Percentiles rank a stretch among this genome's conserved stretches.
Conservation (phyloP, 495 filamentous ascomycete genomes). For the Trichoderma erinaceum region DNA sequence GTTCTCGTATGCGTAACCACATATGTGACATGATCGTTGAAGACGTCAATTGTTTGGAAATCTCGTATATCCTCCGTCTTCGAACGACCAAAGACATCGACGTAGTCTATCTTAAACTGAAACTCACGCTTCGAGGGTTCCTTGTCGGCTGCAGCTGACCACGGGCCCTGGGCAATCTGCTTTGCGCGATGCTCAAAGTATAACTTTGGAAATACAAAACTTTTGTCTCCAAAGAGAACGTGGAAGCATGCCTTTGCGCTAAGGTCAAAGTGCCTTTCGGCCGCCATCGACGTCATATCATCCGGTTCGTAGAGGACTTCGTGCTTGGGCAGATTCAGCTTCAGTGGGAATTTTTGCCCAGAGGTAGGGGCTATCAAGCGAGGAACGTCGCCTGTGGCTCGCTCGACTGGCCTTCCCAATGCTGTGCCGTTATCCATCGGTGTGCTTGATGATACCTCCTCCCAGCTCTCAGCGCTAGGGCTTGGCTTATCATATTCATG, state of each 20-base stretch:
- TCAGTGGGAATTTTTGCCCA: slow-evolving; percentile 50
- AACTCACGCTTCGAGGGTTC: slow-evolving; percentile 70
- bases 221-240: slow-evolving; percentile 91
- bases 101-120: slow-evolving; percentile 66
- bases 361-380: not conserved
- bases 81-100: slow-evolving; percentile 56
- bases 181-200: slow-evolving; percentile 79
- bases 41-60: slow-evolving; percentile 82
- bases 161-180: slow-evolving; percentile 78
- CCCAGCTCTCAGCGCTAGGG: slow-evolving; percentile 86
- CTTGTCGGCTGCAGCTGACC: slow-evolving; percentile 58
- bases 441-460: slow-evolving; percentile 66
- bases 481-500: slow-evolving; percentile 52
- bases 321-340: slow-evolving; percentile 77
- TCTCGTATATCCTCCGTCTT: slow-evolving; percentile 62
- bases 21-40: slow-evolving; percentile 94
- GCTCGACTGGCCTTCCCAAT: slow-evolving; percentile 34
- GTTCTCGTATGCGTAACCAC: slow-evolving; percentile 82
- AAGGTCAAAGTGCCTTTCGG: slow-evolving; percentile 76
- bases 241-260: slow-evolving; percentile 93
- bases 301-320: slow-evolving; percentile 78
- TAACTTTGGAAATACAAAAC: slow-evolving; percentile 84
- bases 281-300: slow-evolving; percentile 61
- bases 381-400: slow-evolving; percentile 48
- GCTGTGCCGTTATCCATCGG: slow-evolving; percentile 53